phyloP scores from a whole-genome alignment of 1,284 basidiomycete genomes.

The Sporisorium iseilematis-ciliati region DNA sequence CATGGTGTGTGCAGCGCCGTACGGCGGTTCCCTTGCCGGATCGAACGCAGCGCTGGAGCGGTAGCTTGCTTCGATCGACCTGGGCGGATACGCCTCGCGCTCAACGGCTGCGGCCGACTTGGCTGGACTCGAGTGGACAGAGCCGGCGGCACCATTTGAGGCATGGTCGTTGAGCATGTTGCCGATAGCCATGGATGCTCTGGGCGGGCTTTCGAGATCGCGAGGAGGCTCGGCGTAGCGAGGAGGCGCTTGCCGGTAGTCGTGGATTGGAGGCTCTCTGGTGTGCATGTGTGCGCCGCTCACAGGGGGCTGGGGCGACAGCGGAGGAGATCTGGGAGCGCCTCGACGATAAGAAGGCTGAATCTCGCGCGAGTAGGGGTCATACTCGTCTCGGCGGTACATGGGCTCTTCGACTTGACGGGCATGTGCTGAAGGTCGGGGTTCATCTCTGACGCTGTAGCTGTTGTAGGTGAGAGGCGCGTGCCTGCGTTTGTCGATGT shows the following conservation, averaged over 20 bases:
- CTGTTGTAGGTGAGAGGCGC: conserved; percentile 24
- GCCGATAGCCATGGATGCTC: conserved; percentile 54
- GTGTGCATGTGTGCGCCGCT: conserved; percentile 13
- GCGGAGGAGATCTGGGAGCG: conserved; percentile 26
- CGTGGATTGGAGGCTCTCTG: conserved; percentile 18
- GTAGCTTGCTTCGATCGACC: conserved; percentile 7
- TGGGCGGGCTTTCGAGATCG: conserved; percentile 39
- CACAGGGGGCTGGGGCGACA: conserved; percentile 17
- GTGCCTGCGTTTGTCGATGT: conserved; percentile 28
- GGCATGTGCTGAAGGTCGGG: conserved; percentile 7
- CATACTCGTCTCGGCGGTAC: conserved; percentile 34
- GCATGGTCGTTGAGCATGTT: conserved; percentile 55
- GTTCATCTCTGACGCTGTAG: conserved; percentile 28
- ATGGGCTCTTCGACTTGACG: conserved; percentile 21
- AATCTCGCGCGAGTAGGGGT: conserved; percentile 38
- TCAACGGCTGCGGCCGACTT: conserved; percentile 24
- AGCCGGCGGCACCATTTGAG: conserved; percentile 28
- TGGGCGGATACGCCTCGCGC: conserved; percentile 8
- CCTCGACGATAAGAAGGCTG: conserved; percentile 53
- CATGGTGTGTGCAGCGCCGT: conserved; percentile 5
- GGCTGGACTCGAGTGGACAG: conserved; percentile 29
- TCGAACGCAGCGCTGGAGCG: conserved; percentile 32
- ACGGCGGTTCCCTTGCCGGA: conserved; percentile 23
- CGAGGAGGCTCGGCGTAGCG: conserved; percentile 25
- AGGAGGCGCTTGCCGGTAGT: conserved; percentile 8